A percentile compares a stretch with the other conserved stretches of the same genome.
These are phyloP conservation scores for Acer campestre DNA, from an alignment of 345 rosid genomes.

Conservation along the genomic window DNA sequence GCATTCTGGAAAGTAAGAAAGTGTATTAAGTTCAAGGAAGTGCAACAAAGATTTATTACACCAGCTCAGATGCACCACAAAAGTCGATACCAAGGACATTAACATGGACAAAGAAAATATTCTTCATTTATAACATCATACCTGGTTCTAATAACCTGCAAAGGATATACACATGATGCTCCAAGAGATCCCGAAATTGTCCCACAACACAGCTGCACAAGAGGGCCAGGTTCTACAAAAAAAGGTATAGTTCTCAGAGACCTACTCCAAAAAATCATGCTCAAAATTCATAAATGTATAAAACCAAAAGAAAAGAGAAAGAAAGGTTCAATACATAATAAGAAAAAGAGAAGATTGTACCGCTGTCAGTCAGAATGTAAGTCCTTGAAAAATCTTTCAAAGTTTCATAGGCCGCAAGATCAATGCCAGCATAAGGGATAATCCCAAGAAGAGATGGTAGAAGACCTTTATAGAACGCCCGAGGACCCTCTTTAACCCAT, in stretches of 20 bases:
- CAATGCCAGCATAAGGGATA: constrained; percentile 93
- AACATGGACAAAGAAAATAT: background rate
- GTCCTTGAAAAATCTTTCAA: constrained; percentile 83
- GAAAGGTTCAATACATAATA: background rate
- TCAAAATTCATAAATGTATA: constrained; percentile 8
- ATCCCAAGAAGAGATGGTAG: constrained; percentile 93
- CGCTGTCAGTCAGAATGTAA: constrained; percentile 67
- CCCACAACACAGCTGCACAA: constrained; percentile 89
- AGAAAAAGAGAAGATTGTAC: constrained; percentile 35
- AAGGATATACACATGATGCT: constrained; percentile 93
- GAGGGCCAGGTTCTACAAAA: constrained; percentile 81
- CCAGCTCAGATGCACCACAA: background rate
- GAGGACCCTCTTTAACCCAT: constrained; percentile 88
- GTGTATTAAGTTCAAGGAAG: background rate
- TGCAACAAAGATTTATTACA: background rate
- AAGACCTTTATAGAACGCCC: constrained; percentile 92
- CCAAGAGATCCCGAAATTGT: constrained; percentile 89
- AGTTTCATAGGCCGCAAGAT: constrained; percentile 93
- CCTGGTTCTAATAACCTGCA: constrained; percentile 96
- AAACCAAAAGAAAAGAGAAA: background rate
- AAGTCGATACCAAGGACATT: background rate
- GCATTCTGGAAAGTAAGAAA: constrained; percentile 61
- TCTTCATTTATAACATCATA: constrained; percentile 28
- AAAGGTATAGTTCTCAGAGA: background rate
- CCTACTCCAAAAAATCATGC: background rate